Evolutionary conservation across 2,329 filamentous ascomycete genomes (phyloP).

Genomic region (Acarospora socialis): DNA sequence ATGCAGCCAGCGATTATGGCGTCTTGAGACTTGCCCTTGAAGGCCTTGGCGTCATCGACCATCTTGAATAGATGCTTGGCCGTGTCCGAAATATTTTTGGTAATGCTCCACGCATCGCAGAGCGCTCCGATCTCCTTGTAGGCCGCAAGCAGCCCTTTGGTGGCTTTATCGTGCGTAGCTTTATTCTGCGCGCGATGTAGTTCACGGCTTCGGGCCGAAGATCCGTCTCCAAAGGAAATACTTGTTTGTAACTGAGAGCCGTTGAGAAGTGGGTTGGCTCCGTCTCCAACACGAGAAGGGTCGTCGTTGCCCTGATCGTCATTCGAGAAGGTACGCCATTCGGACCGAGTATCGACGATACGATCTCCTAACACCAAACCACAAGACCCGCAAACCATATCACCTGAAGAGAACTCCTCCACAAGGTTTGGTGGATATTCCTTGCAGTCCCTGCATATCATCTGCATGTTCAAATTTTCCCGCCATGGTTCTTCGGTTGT

Average conservation of each 20-base stretch:
- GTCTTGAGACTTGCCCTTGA: constrained; percentile 92
- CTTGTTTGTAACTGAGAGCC: constrained; percentile 78
- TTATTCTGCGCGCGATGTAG: constrained; percentile 76
- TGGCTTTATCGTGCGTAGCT: constrained; percentile 64
- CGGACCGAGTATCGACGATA: constrained; percentile 88
- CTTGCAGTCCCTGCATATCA: constrained; percentile 83
- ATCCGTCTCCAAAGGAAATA: constrained; percentile 69
- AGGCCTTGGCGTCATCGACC: constrained; percentile 78
- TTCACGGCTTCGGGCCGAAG: constrained; percentile 54
- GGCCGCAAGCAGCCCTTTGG: constrained; percentile 65
- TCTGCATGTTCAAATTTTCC: constrained; percentile 72
- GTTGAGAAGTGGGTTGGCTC: constrained; percentile 76
- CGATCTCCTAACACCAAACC: constrained; percentile 81
- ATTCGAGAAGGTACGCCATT: constrained; percentile 98
- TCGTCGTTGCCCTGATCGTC: constrained; percentile 95
- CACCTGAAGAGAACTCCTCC: constrained; percentile 82
- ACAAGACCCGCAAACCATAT: constrained; percentile 85
- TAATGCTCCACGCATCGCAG: constrained; percentile 72
- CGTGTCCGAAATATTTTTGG: constrained; percentile 67
- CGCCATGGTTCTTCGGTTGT: constrained; percentile 41
- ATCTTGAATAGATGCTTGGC: constrained; percentile 94
- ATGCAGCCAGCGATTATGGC: constrained; percentile 92
- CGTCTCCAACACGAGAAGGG: constrained; percentile 93
- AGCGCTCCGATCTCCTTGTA: constrained; percentile 79
- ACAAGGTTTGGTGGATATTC: constrained; percentile 83